Base-by-base conservation (phyloP, 257 asterid genomes). In the Eucommia ulmoides region DNA sequence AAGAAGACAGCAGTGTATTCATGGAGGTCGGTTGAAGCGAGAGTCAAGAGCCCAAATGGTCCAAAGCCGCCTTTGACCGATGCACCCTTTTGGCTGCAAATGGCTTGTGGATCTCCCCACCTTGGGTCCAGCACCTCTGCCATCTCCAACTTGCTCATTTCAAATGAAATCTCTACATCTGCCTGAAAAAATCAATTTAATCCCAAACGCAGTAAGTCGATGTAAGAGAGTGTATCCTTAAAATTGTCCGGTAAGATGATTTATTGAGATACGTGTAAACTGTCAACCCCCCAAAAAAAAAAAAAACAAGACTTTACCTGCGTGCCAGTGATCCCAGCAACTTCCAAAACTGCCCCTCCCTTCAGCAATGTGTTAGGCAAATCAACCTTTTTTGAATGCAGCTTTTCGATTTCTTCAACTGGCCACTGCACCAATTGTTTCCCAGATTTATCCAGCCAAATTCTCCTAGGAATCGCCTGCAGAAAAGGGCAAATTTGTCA, bases 1-100 rank as follows among this genome's bases (percentile, higher is more conserved):
- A 76, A 79, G 52, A 73, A 76, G 20, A 79, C 47, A 1, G 75
- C 71, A 19, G 79, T 79, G 45, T 67, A 59, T 62, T 79, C 88
- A 12, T 61, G 41, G 57, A 67, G 51, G 57, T 70, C 56, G 54
- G 59, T 51, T 1, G 78, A 52, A 42, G 81, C 78, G 56, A 73
- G 53, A 10, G 67, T 76, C 10, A 66, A 25, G 41, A 77, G 33
- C 1, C 84, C 84, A 53, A 77, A 77, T 5, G 88, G 84, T 33
- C 84, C 79, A 0, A 65, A 41, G 1, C 57, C 75, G 3, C 62
- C 76, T 2, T n/a, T 25, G 2, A 45, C 55, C 8, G 69, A 74
- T 38, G 77, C 66, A 33, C 60, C 70, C 46, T 35, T 57, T 49
- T 64, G 55, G 22, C 44, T 59, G 59, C 74, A 69, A 29, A 78